Base-by-base conservation (phyloP, 306 rosid species). In the Dryas drummondii region DNA sequence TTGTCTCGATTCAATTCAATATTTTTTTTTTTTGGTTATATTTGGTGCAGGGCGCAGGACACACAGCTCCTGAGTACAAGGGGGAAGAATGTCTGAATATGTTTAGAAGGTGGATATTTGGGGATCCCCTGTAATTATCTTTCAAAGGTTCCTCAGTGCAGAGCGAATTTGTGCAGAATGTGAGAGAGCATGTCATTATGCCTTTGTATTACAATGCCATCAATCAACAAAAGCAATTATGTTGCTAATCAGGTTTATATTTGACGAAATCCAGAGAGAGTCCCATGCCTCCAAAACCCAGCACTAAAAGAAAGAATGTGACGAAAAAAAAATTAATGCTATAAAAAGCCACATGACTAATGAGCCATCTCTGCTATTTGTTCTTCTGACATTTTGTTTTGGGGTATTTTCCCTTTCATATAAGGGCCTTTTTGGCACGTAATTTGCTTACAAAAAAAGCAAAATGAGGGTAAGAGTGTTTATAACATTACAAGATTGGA, bases 41-140 rank as follows among this genome's bases (percentile, higher is more conserved):
- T 16, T 58, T 58, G 40, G 15, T 72, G 47, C 84, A 87, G 92
- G 94, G 89, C 17, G 91, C 86, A 78, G 90, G 97, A 4, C 97
- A 88, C 81, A 87, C 88, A 44, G 96, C 90, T 50, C 87, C 91
- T 0, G 85, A 84, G 66, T 87, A 57, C 74, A 82, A 47, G 26
- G 86, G 86, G 27, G 79, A 80, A 79, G 90, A 87, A 67, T 80
- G 93, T 46, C 42, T 82, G 14, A 78, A 51, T 4, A 91, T 91
- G 93, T 59, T 50, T 37, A 66, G 61, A 55, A 83, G 88, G 54
- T 88, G 93, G 94, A 41, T 86, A 64, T 80, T 80, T 22, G 57
- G 49, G 10, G 72, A 3, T 9, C 7, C 86, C 9, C 55, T 87
- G 52, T 88, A 79, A 51, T 37, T 10, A 42, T 13, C 58, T 32